Evolutionary conservation across 2,329 filamentous ascomycete genomes (phyloP).

Genomic region (Torrubiellomyces zombiae): DNA sequence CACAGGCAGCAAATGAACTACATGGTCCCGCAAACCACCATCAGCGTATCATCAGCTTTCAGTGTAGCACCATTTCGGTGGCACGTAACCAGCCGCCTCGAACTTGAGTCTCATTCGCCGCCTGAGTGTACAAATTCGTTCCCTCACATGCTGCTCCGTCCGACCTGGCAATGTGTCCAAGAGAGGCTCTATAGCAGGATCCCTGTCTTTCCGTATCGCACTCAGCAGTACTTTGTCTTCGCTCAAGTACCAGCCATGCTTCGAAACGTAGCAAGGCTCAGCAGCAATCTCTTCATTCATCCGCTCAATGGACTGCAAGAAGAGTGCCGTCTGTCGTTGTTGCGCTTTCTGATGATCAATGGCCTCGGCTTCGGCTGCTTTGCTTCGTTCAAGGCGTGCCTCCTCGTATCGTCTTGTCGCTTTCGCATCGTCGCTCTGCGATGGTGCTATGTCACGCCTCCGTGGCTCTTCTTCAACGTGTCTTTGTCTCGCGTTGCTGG

Average conservation of each 20-base stretch:
- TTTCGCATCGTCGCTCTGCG: constrained; percentile 1
- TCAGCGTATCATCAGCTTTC: not conserved
- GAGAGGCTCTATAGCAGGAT: constrained; percentile 6
- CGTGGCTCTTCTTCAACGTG: not conserved
- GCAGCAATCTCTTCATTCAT: constrained; percentile 1
- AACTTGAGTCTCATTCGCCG: constrained; percentile 8
- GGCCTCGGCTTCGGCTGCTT: no score
- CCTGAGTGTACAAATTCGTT: constrained; percentile 9
- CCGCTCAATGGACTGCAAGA: constrained; percentile 5
- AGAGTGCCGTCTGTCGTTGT: constrained; percentile 6
- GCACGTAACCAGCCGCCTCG: constrained; percentile 4
- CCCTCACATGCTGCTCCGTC: constrained; percentile 6
- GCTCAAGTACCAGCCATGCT: constrained; percentile 10
- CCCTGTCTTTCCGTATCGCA: constrained; percentile 7
- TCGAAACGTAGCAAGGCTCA: constrained; percentile 6
- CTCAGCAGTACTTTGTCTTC: constrained; percentile 12
- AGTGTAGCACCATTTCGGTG: constrained; percentile 13
- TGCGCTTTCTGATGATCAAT: no score
- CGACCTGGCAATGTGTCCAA: constrained; percentile 6
- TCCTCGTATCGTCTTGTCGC: constrained; percentile 1
- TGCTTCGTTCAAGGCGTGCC: no score
- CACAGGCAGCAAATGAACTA: not conserved
- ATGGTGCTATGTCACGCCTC: not conserved
- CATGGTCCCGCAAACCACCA: not conserved
- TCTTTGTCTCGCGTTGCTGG: no score